A percentile compares a stretch with the other conserved stretches of the same genome.
These are phyloP conservation scores for Tetraselmis chui DNA, from an alignment of 139 green algal species.

Conservation along the genomic window DNA sequence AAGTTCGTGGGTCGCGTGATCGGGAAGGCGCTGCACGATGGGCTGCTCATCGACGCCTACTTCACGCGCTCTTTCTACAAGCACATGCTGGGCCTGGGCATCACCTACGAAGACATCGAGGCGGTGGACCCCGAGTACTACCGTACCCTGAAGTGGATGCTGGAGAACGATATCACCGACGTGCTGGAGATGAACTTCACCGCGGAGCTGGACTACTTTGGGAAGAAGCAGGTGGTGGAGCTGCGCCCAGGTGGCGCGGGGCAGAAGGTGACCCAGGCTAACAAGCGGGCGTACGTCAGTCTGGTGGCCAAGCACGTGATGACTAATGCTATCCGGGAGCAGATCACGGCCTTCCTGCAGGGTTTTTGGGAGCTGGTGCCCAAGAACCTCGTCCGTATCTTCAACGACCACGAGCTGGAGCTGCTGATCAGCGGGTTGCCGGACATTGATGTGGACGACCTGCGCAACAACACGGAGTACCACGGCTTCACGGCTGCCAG, in stretches of 20 bases:
- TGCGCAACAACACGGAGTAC: slow-evolving; percentile 91
- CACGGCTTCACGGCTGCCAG: slow-evolving; percentile 59
- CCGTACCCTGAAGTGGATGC: slow-evolving; percentile 88
- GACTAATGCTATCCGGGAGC: slow-evolving; percentile 84
- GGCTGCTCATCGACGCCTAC: slow-evolving; percentile 86
- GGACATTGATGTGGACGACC: slow-evolving; percentile 90
- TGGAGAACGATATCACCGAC: slow-evolving; percentile 92
- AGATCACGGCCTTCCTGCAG: slow-evolving; percentile 69
- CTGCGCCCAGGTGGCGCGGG: slow-evolving; percentile 63
- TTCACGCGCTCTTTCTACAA: slow-evolving; percentile 99
- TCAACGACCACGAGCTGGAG: slow-evolving; percentile 98
- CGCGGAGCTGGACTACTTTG: slow-evolving; percentile 86
- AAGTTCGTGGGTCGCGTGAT: slow-evolving; percentile 46
- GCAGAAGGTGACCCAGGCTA: slow-evolving; percentile 81
- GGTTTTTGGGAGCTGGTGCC: slow-evolving; percentile 95
- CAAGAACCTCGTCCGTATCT: slow-evolving; percentile 71
- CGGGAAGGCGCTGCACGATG: slow-evolving; percentile 84
- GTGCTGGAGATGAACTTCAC: slow-evolving; percentile 92
- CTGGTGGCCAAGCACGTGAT: slow-evolving; percentile 87
- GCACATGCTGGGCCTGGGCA: slow-evolving; percentile 82
- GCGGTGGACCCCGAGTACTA: slow-evolving; percentile 94
- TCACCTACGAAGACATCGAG: slow-evolving; percentile 82
- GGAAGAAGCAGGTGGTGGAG: slow-evolving; percentile 72
- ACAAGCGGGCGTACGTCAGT: slow-evolving; percentile 95
- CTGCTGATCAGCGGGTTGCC: slow-evolving; percentile 93